Evolutionary conservation across 108 stramenopile species (phyloP), one percentile per base, ranked within the genome.

Genomic region (Pseudonitzschia pungens): DNA sequence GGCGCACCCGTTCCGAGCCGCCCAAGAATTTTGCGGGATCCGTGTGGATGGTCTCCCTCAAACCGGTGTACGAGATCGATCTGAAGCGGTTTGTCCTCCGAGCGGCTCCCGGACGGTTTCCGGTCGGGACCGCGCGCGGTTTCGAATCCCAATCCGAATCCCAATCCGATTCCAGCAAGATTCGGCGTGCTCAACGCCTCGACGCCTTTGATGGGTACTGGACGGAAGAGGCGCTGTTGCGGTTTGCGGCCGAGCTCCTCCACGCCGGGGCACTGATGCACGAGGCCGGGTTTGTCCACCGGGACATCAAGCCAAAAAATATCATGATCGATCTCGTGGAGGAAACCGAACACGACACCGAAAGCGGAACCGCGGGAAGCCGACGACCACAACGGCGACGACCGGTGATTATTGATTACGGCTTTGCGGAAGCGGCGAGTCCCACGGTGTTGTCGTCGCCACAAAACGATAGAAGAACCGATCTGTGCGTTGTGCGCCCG

Each of bases 291-390:
- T 85, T 95, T 48, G 87, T 86, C 0, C 92, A 92, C 74, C 86
- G 91, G 12, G 91, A 94, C 60, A 83, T 89, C 78, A 89, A 89
- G 81, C 92, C 92, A 10, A 91, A 94, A 74, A 94, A 94, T 63
- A 81, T 94, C 14, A 70, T 94, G 48, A 77, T 31, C 57, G 15
- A 12, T 40, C 8, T 60, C 74, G 8, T n/a, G n/a, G 36, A 36
- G 6, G 36, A 36, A 2, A 6, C 2, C 36, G 36, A 36, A 5
- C 4, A 36, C 36, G 36, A 36, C 36, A 36, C 2, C 36, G 36
- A 36, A 36, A 36, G 6, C 36, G n/a, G n/a, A n/a, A 36, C 36
- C 36, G 36, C 36, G 36, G 36, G 36, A 6, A 36, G 36, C 4
- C 2, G 2, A 36, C 36, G 6, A 36, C 36, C 36, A 6, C 36